Base-by-base conservation (phyloP, 495 filamentous ascomycete species). In the Podospora tetraspora region DNA sequence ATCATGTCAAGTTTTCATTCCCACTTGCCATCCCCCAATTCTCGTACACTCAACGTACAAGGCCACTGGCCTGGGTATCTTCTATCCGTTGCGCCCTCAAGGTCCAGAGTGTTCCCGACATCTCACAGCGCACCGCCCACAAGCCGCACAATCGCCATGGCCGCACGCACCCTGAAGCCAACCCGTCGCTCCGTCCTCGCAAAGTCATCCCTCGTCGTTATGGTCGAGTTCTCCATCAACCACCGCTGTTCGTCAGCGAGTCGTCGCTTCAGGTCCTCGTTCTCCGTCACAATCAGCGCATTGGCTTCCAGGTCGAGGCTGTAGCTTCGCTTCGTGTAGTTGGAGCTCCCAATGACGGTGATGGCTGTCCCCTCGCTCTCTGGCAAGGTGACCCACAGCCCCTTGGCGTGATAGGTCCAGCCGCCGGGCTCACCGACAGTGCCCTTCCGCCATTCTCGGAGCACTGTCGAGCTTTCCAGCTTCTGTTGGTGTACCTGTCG, bases 331-430 rank as follows among this genome's bases (percentile, higher is more conserved):
- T 95, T 94, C 0, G 95, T 99, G 78, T 97, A 99, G 76, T 99
- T 99, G 57, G 91, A 94, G 72, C 90, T 94, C 0, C 95, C 95
- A 6, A 99, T 87, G 3, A 97, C 81, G 25, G 87, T 94, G 25
- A 97, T 84, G 62, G 90, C 90, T 3, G 94, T 93, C 19, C 82
- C 78, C 23, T 81, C 73, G 61, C 81, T 77, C 11, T 78, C 75
- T 0, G 89, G 88, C 13, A 97, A 78, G 0, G 92, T 92, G 24
- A 97, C 84, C 95, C 95, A 99, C 2, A 99, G 82, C 0, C 95
- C 95, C 79, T 99, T 99, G 61, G 95, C 95, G 74, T 99, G 95
- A 75, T 99, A 99, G 0, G 94, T 97, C 95, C 95, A 99, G 2
- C 92, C 96, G 21, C 83, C 90, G 0, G 88, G 87, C 72, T 92